Percentiles rank a stretch among this genome's conserved stretches.
phyloP scores from a whole-genome alignment of 1,139 yeast species.

The Diutina rugosa region DNA sequence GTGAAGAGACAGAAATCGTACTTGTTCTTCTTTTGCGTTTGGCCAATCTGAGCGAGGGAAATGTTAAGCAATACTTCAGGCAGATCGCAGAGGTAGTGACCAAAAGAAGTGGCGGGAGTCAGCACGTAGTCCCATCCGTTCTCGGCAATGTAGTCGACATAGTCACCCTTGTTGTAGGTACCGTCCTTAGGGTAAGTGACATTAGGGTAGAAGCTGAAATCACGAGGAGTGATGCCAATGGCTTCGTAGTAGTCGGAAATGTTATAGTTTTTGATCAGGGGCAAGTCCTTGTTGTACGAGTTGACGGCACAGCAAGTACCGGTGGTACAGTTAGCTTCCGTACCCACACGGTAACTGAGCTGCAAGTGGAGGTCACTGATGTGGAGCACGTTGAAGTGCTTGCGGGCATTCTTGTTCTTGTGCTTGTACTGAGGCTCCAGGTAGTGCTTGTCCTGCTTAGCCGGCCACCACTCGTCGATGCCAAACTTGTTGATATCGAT shows the following conservation, averaged over 20 bases:
- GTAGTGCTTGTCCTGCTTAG: slow-evolving; percentile 4
- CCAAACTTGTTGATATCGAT: slow-evolving; percentile 5
- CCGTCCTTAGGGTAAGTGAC: slow-evolving; percentile 24
- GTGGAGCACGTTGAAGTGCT: slow-evolving; percentile 47
- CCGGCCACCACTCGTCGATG: slow-evolving; percentile 8
- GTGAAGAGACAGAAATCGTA: slow-evolving; percentile 56
- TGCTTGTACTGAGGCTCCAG: slow-evolving; percentile 7
- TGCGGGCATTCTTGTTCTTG: slow-evolving; percentile 6
- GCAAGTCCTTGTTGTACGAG: slow-evolving; percentile 18
- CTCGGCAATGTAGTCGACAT: slow-evolving; percentile 21
- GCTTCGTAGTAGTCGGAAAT: slow-evolving; percentile 15
- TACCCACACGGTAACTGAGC: slow-evolving; percentile 40
- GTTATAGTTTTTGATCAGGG: slow-evolving; percentile 14
- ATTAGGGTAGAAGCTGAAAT: slow-evolving; percentile 19
- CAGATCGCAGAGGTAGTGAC: slow-evolving; percentile 50
- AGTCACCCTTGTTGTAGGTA: slow-evolving; percentile 24
- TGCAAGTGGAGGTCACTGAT: slow-evolving; percentile 54
- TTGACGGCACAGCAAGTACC: slow-evolving; percentile 32
- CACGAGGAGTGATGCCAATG: not conserved
- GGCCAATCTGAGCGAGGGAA: slow-evolving; percentile 33
- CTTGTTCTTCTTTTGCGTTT: slow-evolving; percentile 14
- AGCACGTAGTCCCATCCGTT: slow-evolving; percentile 29
- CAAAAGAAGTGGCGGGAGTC: slow-evolving; percentile 47
- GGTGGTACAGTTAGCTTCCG: slow-evolving; percentile 48
- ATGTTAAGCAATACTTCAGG: slow-evolving; percentile 48